Conservation (phyloP, 257 asterid species). For the Fraxinus excelsior region DNA sequence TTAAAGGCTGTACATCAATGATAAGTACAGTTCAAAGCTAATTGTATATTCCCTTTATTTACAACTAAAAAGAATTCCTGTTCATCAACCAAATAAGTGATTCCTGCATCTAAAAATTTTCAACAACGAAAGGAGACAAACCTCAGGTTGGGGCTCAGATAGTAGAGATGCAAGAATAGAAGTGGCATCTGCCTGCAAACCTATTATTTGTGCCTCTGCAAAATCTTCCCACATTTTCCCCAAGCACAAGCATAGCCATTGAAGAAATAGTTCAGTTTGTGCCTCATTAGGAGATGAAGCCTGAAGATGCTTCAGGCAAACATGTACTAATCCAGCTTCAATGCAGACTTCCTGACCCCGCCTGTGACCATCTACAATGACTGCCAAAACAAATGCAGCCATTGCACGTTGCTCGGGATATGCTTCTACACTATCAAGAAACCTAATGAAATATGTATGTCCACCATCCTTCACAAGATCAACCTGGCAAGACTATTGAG, state of each 20-base stretch:
- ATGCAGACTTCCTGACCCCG: constrained; percentile 95
- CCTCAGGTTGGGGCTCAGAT: constrained; percentile 99
- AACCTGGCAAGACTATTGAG: constrained; percentile 89
- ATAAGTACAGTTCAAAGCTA: not conserved
- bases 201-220: constrained; percentile 77
- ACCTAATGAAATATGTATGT: constrained; percentile 81
- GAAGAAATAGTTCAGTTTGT: constrained; percentile 90
- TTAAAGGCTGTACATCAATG: not conserved
- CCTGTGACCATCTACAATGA: constrained; percentile 93
- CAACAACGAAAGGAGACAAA: constrained; percentile 28
- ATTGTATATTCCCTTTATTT: not conserved
- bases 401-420: constrained; percentile 99
- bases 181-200: constrained; percentile 88
- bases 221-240: constrained; percentile 98
- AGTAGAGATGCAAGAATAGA: constrained; percentile 79
- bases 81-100: not conserved
- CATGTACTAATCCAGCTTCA: constrained; percentile 74
- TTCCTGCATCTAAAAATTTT: not conserved
- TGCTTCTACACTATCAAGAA: constrained; percentile 93
- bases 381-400: constrained; percentile 99
- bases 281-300: constrained; percentile 74
- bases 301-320: constrained; percentile 86
- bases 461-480: constrained; percentile 99
- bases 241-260: constrained; percentile 96
- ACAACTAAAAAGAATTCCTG: too few relatives aligned